Evolutionary conservation across 345 rosid genomes (phyloP).

Genomic region (Salix suchowensis): DNA sequence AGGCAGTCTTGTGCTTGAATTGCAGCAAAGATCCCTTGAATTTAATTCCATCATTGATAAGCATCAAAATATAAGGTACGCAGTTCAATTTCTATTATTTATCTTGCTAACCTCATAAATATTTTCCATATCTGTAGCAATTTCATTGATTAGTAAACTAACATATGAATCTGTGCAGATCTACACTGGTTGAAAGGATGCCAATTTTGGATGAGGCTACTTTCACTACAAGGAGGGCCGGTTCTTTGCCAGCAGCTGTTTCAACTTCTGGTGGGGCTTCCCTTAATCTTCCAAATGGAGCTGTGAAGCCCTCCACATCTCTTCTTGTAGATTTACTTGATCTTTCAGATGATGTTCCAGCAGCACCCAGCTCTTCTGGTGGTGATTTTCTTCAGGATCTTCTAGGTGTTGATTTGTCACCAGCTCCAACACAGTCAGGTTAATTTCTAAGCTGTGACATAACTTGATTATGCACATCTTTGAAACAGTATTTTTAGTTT

Average conservation of each 20-base stretch:
- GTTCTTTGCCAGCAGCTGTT: conserved; percentile 63
- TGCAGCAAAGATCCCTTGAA: conserved; percentile 97
- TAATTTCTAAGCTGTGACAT: conserved; percentile 23
- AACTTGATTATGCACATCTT: conserved; percentile 1
- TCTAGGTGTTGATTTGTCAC: conserved; percentile 71
- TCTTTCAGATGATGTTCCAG: conserved; percentile 76
- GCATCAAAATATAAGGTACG: conserved; percentile 78
- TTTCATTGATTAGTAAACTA: conserved; percentile 14
- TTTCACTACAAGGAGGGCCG: conserved; percentile 81
- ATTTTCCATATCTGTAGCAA: conserved; percentile 4
- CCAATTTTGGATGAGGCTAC: conserved; percentile 97
- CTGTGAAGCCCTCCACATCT: conserved; percentile 62
- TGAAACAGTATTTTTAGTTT: conserved; percentile 1
- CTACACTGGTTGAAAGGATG: conserved; percentile 94
- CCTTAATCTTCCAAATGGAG: conserved; percentile 83
- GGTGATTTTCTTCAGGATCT: conserved; percentile 89
- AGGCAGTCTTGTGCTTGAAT: conserved; percentile 90
- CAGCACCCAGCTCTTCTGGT: conserved; percentile 70
- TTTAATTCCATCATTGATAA: conserved; percentile 80
- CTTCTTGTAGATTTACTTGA: conserved; percentile 85
- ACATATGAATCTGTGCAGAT: conserved; percentile 48
- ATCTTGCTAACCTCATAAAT: conserved; percentile 5
- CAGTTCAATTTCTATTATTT: conserved; percentile 7
- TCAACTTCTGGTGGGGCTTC: conserved; percentile 58
- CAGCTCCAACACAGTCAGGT: conserved; percentile 60